Percentiles rank a stretch among this genome's conserved stretches.
Conservation (phyloP, 805 yeast genomes). For the Saccharomycopsis fodiens region DNA sequence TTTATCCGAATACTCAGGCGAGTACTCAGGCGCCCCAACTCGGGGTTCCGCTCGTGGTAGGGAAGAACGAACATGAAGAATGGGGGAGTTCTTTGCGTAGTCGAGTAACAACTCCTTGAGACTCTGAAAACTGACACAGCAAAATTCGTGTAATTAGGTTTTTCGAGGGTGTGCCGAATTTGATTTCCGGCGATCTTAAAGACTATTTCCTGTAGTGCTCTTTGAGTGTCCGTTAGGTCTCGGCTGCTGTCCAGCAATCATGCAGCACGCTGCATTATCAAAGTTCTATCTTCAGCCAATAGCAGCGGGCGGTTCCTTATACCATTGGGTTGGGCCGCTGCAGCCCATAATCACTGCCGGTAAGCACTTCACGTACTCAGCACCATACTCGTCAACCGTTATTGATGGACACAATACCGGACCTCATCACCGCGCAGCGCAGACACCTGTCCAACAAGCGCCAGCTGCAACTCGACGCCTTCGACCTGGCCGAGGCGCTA, state of each 20-base stretch:
- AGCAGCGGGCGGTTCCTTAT: neutral
- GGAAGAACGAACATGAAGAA: too few relatives aligned
- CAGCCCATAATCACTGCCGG: neutral
- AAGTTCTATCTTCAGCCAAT: constrained; percentile 15
- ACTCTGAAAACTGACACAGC: too few relatives aligned
- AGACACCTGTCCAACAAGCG: neutral
- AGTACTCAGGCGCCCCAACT: too few relatives aligned
- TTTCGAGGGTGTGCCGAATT: too few relatives aligned
- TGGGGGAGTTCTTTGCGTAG: too few relatives aligned
- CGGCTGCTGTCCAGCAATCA: neutral
- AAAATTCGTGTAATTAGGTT: too few relatives aligned
- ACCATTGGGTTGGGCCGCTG: neutral
- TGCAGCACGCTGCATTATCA: neutral
- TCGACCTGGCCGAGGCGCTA: constrained; percentile 39
- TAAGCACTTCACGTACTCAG: neutral
- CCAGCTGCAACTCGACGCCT: neutral
- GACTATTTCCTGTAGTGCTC: too few relatives aligned
- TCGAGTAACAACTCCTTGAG: too few relatives aligned
- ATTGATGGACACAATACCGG: constrained; percentile 14
- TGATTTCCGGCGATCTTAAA: too few relatives aligned
- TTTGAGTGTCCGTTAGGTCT: too few relatives aligned
- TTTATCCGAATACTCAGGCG: too few relatives aligned
- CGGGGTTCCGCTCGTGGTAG: too few relatives aligned
- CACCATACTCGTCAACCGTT: neutral
- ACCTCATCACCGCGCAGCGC: constrained; percentile 17